phyloP scores from a whole-genome alignment of 2,329 filamentous ascomycete species.

The Bipolaris gigantea region DNA sequence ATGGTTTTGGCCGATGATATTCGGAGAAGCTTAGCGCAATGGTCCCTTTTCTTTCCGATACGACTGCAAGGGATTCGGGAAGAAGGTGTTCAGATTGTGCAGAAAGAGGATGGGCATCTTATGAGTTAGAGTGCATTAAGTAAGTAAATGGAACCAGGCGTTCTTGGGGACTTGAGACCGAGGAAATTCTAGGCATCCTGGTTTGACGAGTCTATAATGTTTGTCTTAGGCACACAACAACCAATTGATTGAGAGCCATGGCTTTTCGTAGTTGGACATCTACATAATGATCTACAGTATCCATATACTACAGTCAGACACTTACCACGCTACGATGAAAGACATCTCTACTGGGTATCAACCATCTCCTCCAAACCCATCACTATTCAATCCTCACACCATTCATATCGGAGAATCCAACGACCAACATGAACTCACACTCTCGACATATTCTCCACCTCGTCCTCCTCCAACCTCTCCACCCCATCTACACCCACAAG shows the following conservation, averaged over 20 bases:
- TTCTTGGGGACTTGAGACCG: no score
- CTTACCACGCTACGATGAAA: background rate
- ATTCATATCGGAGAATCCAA: background rate
- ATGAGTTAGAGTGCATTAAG: no score
- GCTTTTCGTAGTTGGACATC: background rate
- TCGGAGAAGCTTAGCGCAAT: no score
- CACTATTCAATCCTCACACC: background rate
- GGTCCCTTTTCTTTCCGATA: no score
- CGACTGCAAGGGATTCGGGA: no score
- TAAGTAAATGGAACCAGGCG: no score
- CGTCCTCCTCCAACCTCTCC: slow-evolving; percentile 20
- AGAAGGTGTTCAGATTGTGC: no score
- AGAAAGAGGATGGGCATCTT: no score
- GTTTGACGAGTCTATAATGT: no score
- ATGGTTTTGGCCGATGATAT: no score
- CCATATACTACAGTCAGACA: background rate
- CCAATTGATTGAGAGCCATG: background rate
- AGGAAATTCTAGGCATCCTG: no score
- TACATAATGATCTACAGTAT: background rate
- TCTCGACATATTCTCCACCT: slow-evolving; percentile 12
- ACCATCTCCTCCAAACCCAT: background rate
- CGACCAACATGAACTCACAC: background rate
- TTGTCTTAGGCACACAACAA: no score
- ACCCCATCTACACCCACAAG: slow-evolving; percentile 27
- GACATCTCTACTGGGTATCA: background rate